phyloP scores from a whole-genome alignment of 805 yeast genomes.

The Metschnikowia cubensis region DNA sequence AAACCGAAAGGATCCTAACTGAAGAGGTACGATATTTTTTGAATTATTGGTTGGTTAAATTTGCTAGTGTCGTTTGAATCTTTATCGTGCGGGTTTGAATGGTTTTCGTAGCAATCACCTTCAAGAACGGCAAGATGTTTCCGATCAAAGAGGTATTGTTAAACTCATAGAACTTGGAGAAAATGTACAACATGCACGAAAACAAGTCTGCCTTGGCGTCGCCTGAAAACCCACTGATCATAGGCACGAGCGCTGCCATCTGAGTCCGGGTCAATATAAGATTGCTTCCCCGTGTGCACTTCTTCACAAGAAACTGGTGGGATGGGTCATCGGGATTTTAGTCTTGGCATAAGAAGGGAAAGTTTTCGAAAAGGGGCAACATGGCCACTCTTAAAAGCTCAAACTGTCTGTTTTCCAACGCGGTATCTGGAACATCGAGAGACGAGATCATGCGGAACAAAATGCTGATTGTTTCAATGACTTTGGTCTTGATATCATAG shows the following conservation, averaged over 20 bases:
- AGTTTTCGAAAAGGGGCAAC: conserved; percentile 53
- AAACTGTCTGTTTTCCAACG: conserved; percentile 33
- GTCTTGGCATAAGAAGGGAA: conserved; percentile 57
- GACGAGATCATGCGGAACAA: conserved; percentile 26
- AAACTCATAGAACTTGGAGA: conserved; percentile 52
- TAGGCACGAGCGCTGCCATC: conserved; percentile 52
- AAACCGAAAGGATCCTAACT: too few relatives aligned
- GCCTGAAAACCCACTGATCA: conserved; percentile 59
- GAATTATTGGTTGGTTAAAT: too few relatives aligned
- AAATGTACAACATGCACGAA: conserved; percentile 62
- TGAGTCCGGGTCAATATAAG: conserved; percentile 44
- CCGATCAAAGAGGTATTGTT: conserved; percentile 42
- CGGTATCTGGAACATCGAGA: conserved; percentile 29
- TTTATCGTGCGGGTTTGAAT: too few relatives aligned
- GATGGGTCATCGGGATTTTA: conserved; percentile 28
- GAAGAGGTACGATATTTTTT: too few relatives aligned
- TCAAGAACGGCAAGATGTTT: conserved; percentile 43
- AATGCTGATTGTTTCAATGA: conserved; percentile 34
- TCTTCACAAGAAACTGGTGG: conserved; percentile 24
- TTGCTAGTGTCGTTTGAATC: too few relatives aligned
- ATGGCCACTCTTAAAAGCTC: conserved; percentile 71
- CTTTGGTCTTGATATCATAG: conserved; percentile 53
- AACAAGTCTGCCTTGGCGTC: conserved; percentile 66
- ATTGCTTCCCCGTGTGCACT: conserved; percentile 34
- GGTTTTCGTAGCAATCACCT: conserved; percentile 30